Conservation (phyloP, 108 stramenopile genomes). For the Hondaea fermentalgiana region DNA sequence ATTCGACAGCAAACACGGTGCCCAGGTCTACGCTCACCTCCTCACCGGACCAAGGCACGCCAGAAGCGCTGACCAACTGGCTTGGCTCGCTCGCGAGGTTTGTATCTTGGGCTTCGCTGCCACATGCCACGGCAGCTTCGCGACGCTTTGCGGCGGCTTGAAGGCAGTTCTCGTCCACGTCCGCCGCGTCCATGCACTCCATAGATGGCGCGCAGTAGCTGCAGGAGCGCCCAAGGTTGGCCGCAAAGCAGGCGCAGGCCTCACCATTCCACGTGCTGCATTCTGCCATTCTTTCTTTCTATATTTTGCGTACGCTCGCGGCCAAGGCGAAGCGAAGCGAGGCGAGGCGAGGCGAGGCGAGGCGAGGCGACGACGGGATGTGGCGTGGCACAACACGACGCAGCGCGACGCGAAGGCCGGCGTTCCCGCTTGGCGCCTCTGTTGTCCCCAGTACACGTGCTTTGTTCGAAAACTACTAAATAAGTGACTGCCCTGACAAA, state of each 20-base stretch:
- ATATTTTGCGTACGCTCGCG: no score
- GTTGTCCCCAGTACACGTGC: no score
- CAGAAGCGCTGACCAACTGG: background rate
- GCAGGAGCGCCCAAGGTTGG: background rate
- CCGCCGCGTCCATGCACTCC: background rate
- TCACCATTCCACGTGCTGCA: background rate
- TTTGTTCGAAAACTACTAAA: no score
- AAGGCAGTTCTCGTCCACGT: background rate
- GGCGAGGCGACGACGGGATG: no score
- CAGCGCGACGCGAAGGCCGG: no score
- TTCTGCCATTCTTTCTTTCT: background rate
- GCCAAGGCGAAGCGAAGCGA: no score
- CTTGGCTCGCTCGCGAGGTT: background rate
- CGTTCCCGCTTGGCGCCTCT: no score
- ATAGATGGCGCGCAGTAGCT: background rate
- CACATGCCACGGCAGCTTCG: background rate
- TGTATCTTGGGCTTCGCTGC: background rate
- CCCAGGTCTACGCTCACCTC: background rate
- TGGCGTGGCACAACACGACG: no score
- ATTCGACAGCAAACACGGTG: background rate
- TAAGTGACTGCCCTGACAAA: no score
- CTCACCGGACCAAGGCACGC: background rate
- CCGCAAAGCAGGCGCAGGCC: background rate
- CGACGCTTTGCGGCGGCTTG: background rate
- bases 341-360: no score